Conservation (phyloP, 306 rosid genomes). For the Echinosophora koreensis region DNA sequence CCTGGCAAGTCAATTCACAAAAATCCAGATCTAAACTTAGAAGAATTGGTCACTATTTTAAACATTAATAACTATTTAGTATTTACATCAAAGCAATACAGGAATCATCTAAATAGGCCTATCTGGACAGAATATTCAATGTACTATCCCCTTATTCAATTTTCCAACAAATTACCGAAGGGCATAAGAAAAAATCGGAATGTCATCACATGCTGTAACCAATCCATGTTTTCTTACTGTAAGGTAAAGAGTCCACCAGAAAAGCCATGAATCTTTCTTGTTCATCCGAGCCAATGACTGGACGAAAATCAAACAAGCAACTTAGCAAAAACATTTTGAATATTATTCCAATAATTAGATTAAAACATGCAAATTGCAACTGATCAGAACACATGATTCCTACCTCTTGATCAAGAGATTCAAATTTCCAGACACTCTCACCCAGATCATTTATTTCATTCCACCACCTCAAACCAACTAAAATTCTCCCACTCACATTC, state of each 20-base stretch:
- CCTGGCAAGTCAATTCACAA: no score
- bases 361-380: neutral
- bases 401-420: slow-evolving; percentile 97
- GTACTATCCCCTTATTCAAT: neutral
- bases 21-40: no score
- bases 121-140: neutral
- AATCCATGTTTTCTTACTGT: slow-evolving; percentile 64
- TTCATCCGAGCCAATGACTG: slow-evolving; percentile 95
- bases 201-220: slow-evolving; percentile 4
- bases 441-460: slow-evolving; percentile 97
- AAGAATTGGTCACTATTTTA: neutral
- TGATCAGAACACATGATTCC: slow-evolving; percentile 39
- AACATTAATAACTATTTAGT: neutral
- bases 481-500: slow-evolving; percentile 96
- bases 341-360: neutral
- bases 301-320: slow-evolving; percentile 36
- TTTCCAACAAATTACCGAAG: slow-evolving; percentile 8
- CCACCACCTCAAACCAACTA: slow-evolving; percentile 99
- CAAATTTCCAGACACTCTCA: slow-evolving; percentile 98
- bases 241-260: slow-evolving; percentile 97
- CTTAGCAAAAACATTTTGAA: neutral
- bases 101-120: slow-evolving; percentile 16
- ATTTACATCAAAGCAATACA: slow-evolving; percentile 24
- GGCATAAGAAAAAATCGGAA: neutral
- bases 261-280: slow-evolving; percentile 97